Evolutionary conservation across 1,284 basidiomycete species (phyloP).

Genomic region (Moesziomyces sp.): DNA sequence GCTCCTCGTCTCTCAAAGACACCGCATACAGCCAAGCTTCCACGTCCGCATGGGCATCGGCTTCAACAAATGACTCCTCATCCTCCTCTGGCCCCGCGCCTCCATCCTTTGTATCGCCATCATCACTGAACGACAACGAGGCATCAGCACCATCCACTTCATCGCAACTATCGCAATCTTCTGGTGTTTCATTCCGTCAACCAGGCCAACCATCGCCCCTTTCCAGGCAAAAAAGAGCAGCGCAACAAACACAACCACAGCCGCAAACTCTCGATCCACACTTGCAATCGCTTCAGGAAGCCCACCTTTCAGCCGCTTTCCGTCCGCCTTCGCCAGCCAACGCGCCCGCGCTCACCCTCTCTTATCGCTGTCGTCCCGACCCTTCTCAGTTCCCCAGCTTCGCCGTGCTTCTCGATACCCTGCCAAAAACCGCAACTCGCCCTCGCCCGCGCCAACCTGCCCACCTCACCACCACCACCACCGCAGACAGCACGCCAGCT

Average conservation of each 20-base stretch:
- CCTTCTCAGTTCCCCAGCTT: conserved; percentile 26
- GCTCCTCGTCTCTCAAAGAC: neutral
- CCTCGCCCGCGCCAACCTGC: neutral
- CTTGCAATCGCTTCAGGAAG: conserved; percentile 19
- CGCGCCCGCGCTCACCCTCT: conserved; percentile 49
- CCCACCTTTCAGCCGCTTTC: conserved; percentile 24
- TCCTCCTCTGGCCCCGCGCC: neutral
- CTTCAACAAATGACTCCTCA: conserved; percentile 2
- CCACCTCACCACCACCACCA: conserved; percentile 8
- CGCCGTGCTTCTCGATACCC: conserved; percentile 19
- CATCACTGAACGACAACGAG: conserved; percentile 6
- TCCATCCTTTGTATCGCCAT: conserved; percentile 26
- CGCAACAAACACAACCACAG: conserved; percentile 2
- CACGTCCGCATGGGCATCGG: conserved; percentile 6
- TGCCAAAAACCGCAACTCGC: conserved; percentile 16
- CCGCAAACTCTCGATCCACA: conserved; percentile 8
- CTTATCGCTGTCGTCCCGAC: conserved; percentile 37
- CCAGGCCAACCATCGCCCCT: conserved; percentile 15
- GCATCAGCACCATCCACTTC: conserved; percentile 1
- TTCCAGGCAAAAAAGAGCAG: conserved; percentile 17
- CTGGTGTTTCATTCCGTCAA: conserved; percentile 12
- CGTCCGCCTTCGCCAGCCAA: conserved; percentile 38
- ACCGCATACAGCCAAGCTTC: neutral
- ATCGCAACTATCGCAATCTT: neutral
- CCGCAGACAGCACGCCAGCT: conserved; percentile 25